These are phyloP conservation scores for Rhizopogon sp. DNA, from an alignment of 768 basidiomycete genomes.

Conservation along the genomic window DNA sequence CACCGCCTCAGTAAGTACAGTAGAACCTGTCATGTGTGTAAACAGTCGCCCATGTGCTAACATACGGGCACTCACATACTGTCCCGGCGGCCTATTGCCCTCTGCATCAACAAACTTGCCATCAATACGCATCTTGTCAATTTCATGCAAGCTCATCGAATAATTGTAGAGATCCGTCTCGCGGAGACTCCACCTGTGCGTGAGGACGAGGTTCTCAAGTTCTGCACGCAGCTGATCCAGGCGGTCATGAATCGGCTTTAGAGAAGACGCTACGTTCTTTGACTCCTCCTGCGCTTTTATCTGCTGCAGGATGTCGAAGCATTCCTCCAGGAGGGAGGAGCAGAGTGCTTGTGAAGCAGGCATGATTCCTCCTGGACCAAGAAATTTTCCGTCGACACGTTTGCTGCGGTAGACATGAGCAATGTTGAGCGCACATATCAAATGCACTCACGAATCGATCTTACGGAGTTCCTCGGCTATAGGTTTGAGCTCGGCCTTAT, in stretches of 20 bases:
- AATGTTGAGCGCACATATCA: conserved; percentile 7
- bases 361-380: conserved; percentile 85
- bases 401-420: conserved; percentile 40
- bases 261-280: conserved; percentile 76
- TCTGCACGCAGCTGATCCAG: conserved; percentile 81
- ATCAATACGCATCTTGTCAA: conserved; percentile 95
- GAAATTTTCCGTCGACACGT: conserved; percentile 94
- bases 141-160: conserved; percentile 88
- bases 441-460: conserved; percentile 87
- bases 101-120: conserved; percentile 96
- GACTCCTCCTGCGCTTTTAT: conserved; percentile 91
- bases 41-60: background rate
- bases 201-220: conserved; percentile 87
- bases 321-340: conserved; percentile 90
- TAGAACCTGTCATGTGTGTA: conserved; percentile 54
- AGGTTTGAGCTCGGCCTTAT: conserved; percentile 85
- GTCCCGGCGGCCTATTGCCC: conserved; percentile 86
- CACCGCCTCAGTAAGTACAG: conserved; percentile 91
- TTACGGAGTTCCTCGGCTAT: conserved; percentile 89
- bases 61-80: conserved; percentile 64
- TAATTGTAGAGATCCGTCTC: conserved; percentile 96
- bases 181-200: conserved; percentile 94
- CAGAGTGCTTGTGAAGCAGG: conserved; percentile 91
- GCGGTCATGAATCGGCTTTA: conserved; percentile 92
- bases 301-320: conserved; percentile 93